Evolutionary conservation across 208 protist genomes (phyloP), one percentile per base, ranked within the genome.

Genomic region (Jaenimonas drosophilae): DNA sequence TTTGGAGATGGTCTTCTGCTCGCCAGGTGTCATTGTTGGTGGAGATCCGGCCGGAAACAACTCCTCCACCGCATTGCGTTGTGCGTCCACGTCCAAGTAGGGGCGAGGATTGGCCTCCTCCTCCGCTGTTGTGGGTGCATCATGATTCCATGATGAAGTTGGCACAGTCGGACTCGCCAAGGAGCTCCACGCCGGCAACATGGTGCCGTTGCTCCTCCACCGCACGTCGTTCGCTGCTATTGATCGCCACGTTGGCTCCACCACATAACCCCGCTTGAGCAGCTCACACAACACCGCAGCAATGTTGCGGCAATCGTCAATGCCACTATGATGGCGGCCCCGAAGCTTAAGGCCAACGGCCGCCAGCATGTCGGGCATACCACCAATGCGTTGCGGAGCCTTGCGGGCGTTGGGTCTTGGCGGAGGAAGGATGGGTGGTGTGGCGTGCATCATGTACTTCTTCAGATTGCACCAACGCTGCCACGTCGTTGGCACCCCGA

Each of bases 221-320:
- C n/a, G n/a, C n/a, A n/a, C n/a, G n/a, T n/a, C n/a, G n/a, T n/a
- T n/a, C 37, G 9, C 37, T 7, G 19, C 37, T 7, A 11, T 7
- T 7, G 6, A 7, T 42, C 16, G 14, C 37, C 37, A 42, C 23
- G 82, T 86, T 2, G 69, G 53, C 24, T 25, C 32, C 32, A 88
- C 54, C 1, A 64, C 32, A 49, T 70, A 45, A 16, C 71, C 70
- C 28, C 64, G 57, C 24, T 33, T 32, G 19, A 93, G 41, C 19
- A 93, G 41, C 38, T 41, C 54, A 17, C 61, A 64, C 21, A 92
- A 12, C 11, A 91, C 67, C 12, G 53, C 37, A 0, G 89, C 68
- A 50, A 98, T 97, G 70, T 98, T 98, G 20, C 85, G 71, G 37
- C 76, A 78, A 61, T 98, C 95, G 59, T 96, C 89, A 27, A 96